These are phyloP conservation scores for Lumnitzera racemosa DNA, from an alignment of 345 rosid genomes.

Conservation along the genomic window DNA sequence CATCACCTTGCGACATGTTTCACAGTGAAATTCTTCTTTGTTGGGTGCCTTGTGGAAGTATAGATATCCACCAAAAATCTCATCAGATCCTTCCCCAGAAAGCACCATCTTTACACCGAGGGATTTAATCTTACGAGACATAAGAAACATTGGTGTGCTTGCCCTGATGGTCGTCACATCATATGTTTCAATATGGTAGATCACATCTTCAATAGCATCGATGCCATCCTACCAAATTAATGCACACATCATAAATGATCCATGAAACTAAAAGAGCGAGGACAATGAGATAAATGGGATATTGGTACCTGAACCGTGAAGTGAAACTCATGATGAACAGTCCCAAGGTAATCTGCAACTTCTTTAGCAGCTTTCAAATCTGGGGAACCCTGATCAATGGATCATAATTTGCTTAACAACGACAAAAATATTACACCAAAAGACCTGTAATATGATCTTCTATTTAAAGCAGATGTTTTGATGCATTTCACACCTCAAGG, in stretches of 20 bases:
- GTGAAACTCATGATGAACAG: conserved; percentile 88
- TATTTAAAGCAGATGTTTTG: neutral
- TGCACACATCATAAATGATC: neutral
- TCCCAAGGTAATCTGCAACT: conserved; percentile 84
- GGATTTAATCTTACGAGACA: conserved; percentile 88
- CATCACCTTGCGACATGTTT: conserved; percentile 81
- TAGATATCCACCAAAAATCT: conserved; percentile 88
- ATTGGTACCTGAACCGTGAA: conserved; percentile 69
- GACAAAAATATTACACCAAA: neutral
- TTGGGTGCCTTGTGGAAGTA: conserved; percentile 97
- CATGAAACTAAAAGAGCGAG: neutral
- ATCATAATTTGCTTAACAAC: conserved; percentile 1
- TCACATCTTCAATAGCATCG: conserved; percentile 92
- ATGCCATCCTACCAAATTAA: conserved; percentile 56
- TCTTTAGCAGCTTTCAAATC: conserved; percentile 81
- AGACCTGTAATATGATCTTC: neutral
- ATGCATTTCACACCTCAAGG: conserved; percentile 44
- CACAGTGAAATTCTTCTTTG: conserved; percentile 76
- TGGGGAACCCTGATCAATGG: conserved; percentile 57
- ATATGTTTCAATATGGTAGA: conserved; percentile 81
- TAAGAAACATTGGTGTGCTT: conserved; percentile 88
- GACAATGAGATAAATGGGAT: neutral
- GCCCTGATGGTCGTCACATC: conserved; percentile 91
- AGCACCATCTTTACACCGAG: conserved; percentile 96
- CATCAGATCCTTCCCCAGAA: conserved; percentile 96